These are phyloP conservation scores for Calonectria leucothoes DNA, from an alignment of 2,329 filamentous ascomycete species.

Conservation along the genomic window DNA sequence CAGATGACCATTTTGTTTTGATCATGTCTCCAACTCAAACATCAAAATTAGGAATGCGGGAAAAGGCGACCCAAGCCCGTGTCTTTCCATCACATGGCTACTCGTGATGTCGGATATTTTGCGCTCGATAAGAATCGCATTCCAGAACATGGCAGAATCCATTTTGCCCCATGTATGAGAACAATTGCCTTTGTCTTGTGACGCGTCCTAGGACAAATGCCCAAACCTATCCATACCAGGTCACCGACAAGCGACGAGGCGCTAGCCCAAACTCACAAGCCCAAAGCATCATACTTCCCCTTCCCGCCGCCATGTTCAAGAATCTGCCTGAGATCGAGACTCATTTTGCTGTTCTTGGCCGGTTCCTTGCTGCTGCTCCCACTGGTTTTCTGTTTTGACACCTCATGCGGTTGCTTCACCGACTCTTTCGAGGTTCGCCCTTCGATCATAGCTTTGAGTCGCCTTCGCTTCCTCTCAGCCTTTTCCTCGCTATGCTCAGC, in stretches of 20 bases:
- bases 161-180: slow-evolving; percentile 17
- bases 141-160: slow-evolving; percentile 35
- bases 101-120: slow-evolving; percentile 14
- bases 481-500: slow-evolving; percentile 51
- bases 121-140: slow-evolving; percentile 31
- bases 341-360: slow-evolving; percentile 24
- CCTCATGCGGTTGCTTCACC: slow-evolving; percentile 13
- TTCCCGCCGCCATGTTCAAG: slow-evolving; percentile 43
- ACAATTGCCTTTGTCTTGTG: slow-evolving; percentile 24
- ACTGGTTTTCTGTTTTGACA: background rate
- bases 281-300: slow-evolving; percentile 50
- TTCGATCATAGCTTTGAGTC: slow-evolving; percentile 32
- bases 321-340: slow-evolving; percentile 41
- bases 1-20: slow-evolving; percentile 5
- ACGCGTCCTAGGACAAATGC: slow-evolving; percentile 9
- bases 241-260: slow-evolving; percentile 15
- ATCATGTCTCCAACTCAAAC: background rate
- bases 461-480: slow-evolving; percentile 40
- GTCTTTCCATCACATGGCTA: slow-evolving; percentile 13
- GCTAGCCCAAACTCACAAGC: slow-evolving; percentile 41
- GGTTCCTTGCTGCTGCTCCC: slow-evolving; percentile 6
- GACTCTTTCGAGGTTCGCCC: slow-evolving; percentile 13
- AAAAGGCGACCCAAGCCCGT: background rate
- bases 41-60: background rate
- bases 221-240: slow-evolving; percentile 28